These are phyloP conservation scores for Suhomyces bolitotheri DNA, from an alignment of 1,139 yeast species.

Conservation along the genomic window DNA sequence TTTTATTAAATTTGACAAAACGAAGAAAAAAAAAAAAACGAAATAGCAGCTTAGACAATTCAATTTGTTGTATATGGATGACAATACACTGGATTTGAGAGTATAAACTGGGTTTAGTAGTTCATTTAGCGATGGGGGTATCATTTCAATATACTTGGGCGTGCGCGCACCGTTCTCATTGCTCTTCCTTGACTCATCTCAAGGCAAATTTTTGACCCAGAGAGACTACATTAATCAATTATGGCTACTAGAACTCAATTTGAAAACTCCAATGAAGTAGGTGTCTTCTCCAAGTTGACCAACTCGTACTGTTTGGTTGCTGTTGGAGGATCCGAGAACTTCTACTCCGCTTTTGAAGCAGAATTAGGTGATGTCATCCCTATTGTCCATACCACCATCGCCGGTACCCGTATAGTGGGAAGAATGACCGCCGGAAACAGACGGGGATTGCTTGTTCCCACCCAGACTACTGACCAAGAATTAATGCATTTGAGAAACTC, in stretches of 20 bases:
- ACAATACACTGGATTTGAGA: too few species aligned
- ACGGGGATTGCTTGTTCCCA: conserved; percentile 94
- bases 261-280: conserved; percentile 97
- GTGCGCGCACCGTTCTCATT: too few species aligned
- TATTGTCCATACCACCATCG: conserved; percentile 94
- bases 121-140: too few species aligned
- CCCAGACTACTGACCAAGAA: conserved; percentile 99
- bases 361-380: conserved; percentile 96
- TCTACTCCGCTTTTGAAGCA: conserved; percentile 96
- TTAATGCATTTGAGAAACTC: conserved; percentile 96
- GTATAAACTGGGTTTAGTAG: too few species aligned
- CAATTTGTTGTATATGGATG: too few species aligned
- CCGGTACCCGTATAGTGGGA: conserved; percentile 97
- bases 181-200: conserved; percentile 14
- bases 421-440: conserved; percentile 99
- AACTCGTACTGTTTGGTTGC: conserved; percentile 96
- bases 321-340: conserved; percentile 97
- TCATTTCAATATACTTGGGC: too few species aligned
- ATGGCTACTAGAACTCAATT: conserved; percentile 65
- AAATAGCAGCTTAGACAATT: too few species aligned
- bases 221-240: conserved; percentile 1
- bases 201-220: conserved; percentile 9
- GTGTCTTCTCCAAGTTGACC: conserved; percentile 95
- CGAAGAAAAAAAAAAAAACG: too few species aligned
- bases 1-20: too few species aligned